These are phyloP conservation scores for Pythium phragmiticola DNA, from an alignment of 352 stramenopile genomes.

Conservation along the genomic window DNA sequence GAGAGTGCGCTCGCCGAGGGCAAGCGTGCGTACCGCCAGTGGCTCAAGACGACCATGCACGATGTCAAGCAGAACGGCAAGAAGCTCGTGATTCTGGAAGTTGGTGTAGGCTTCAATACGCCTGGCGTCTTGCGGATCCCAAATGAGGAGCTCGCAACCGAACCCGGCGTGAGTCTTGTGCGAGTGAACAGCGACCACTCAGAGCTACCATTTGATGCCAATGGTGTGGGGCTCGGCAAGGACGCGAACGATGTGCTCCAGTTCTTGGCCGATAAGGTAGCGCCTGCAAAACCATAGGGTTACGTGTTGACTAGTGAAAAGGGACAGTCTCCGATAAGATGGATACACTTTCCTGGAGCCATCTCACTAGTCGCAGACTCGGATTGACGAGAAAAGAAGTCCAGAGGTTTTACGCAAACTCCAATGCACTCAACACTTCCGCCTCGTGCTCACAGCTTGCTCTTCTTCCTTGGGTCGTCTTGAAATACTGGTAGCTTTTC, in stretches of 20 bases:
- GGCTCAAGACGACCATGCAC: conserved; percentile 33
- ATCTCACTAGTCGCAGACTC: no score
- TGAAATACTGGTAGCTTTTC: conserved; percentile 12
- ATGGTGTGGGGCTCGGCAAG: conserved; percentile 41
- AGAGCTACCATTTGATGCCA: conserved; percentile 52
- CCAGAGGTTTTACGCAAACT: no score
- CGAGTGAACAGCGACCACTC: conserved; percentile 56
- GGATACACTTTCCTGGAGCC: no score
- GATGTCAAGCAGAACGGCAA: conserved; percentile 37
- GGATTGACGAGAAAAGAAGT: no score
- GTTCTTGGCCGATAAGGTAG: conserved; percentile 29
- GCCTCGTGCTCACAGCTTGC: conserved; percentile 1
- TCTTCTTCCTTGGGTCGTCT: neutral
- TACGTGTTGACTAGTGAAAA: neutral
- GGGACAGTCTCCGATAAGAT: no score
- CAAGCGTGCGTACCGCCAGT: conserved; percentile 40
- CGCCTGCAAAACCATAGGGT: neutral
- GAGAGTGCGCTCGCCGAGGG: conserved; percentile 40
- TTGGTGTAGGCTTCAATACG: conserved; percentile 75
- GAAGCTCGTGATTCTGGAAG: conserved; percentile 68
- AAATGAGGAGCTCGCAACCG: conserved; percentile 45
- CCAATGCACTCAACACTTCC: no score
- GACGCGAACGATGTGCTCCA: conserved; percentile 49
- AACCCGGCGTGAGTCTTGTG: conserved; percentile 48
- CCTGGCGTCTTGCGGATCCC: conserved; percentile 56